phyloP scores from a whole-genome alignment of 768 basidiomycete genomes.

The Amanita phalloides region DNA sequence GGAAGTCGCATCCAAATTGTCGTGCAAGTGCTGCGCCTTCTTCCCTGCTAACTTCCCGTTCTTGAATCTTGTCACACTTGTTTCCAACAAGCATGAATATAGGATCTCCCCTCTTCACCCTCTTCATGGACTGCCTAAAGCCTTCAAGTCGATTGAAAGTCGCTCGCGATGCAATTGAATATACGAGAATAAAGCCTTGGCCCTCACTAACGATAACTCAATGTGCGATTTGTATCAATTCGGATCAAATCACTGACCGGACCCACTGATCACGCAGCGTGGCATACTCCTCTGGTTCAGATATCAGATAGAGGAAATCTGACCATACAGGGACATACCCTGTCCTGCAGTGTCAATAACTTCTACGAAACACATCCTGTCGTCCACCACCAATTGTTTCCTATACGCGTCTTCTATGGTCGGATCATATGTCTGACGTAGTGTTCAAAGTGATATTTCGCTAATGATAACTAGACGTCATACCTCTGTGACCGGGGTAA shows the following conservation, averaged over 20 bases:
- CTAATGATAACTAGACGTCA: conserved; percentile 9
- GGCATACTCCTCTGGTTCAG: conserved; percentile 80
- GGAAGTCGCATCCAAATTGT: conserved; percentile 84
- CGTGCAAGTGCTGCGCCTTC: conserved; percentile 79
- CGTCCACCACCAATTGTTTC: conserved; percentile 90
- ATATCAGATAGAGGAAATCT: conserved; percentile 10
- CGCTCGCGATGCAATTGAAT: conserved; percentile 90
- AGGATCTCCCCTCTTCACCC: conserved; percentile 77
- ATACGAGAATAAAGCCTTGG: conserved; percentile 95
- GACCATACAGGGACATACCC: conserved; percentile 41
- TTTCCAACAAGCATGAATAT: conserved; percentile 95
- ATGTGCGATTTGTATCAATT: conserved; percentile 6
- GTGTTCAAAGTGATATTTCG: conserved; percentile 8
- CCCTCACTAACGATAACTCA: conserved; percentile 55
- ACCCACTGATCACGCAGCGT: conserved; percentile 98
- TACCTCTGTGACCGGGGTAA: conserved; percentile 38
- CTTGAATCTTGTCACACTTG: conserved; percentile 88
- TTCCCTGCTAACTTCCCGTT: conserved; percentile 85
- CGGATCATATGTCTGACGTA: conserved; percentile 81
- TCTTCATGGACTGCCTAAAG: conserved; percentile 83
- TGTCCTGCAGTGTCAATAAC: conserved; percentile 97
- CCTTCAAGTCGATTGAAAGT: conserved; percentile 87
- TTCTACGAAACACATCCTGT: conserved; percentile 91
- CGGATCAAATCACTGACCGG: conserved; percentile 45
- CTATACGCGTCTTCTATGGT: conserved; percentile 98